Evolutionary conservation across 352 stramenopile species (phyloP).

Genomic region (Pythium scleroteichum): DNA sequence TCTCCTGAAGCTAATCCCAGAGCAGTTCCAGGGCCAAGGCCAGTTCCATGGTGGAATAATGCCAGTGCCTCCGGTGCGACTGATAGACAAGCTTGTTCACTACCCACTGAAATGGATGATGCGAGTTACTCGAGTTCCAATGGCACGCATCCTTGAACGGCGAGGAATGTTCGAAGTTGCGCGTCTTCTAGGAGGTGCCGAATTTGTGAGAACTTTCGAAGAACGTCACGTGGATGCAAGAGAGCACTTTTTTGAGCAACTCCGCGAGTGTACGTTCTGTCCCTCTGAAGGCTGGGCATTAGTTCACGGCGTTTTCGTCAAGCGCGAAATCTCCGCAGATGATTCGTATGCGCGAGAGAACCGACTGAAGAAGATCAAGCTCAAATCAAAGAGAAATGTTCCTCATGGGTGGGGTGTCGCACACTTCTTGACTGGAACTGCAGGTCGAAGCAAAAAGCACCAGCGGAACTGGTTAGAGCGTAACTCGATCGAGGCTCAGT

Average conservation of each 20-base stretch:
- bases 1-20: slow-evolving; percentile 42
- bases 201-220: slow-evolving; percentile 76
- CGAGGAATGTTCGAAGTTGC: slow-evolving; percentile 52
- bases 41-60: slow-evolving; percentile 40
- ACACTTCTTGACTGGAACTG: slow-evolving; percentile 60
- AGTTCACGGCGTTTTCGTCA: slow-evolving; percentile 75
- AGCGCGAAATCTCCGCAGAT: slow-evolving; percentile 28
- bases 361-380: slow-evolving; percentile 19
- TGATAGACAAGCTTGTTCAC: slow-evolving; percentile 64
- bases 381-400: slow-evolving; percentile 32
- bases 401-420: slow-evolving; percentile 80
- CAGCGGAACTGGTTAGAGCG: slow-evolving; percentile 59
- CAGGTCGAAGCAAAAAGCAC: slow-evolving; percentile 29
- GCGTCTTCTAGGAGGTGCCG: slow-evolving; percentile 53
- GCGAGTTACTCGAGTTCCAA: slow-evolving; percentile 45
- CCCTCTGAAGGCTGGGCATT: slow-evolving; percentile 72
- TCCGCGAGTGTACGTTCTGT: slow-evolving; percentile 56
- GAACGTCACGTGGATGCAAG: slow-evolving; percentile 54
- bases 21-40: slow-evolving; percentile 51
- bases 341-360: slow-evolving; percentile 20
- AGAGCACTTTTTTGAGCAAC: slow-evolving; percentile 58
- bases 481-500: slow-evolving; percentile 72
- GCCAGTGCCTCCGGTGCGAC: slow-evolving; percentile 50
- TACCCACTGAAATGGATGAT: slow-evolving; percentile 66
- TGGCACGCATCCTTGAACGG: slow-evolving; percentile 54